Percentiles rank a stretch among this genome's conserved stretches.
Conservation (phyloP, 129 eudicot species). For the Pittosporum tobira region DNA sequence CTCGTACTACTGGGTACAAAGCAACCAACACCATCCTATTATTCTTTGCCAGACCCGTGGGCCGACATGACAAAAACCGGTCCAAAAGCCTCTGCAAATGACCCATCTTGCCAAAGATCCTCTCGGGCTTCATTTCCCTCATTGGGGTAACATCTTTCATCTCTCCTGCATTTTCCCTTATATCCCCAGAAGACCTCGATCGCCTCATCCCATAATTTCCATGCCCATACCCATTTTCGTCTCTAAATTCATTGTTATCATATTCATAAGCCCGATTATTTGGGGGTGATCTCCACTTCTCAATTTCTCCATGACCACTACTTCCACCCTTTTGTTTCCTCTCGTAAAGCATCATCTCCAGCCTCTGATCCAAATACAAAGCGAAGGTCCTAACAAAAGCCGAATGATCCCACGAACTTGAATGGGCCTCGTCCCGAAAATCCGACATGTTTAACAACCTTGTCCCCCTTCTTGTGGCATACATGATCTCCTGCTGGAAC, state of each 20-base stretch:
- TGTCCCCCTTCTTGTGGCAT: slow-evolving; percentile 24
- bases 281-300: slow-evolving; percentile 2
- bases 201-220: slow-evolving; percentile 11
- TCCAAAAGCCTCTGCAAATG: slow-evolving; percentile 29
- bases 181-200: slow-evolving; percentile 12
- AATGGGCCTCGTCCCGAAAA: slow-evolving; percentile 30
- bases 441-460: slow-evolving; percentile 30
- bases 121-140: slow-evolving; percentile 28
- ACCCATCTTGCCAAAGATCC: slow-evolving; percentile 23
- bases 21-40: slow-evolving; percentile 23
- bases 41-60: slow-evolving; percentile 28
- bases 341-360: slow-evolving; percentile 27
- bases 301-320: slow-evolving; percentile 7
- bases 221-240: slow-evolving; percentile 1
- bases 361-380: slow-evolving; percentile 31
- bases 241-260: neutral
- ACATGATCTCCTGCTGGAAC: slow-evolving; percentile 30
- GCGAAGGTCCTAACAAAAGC: slow-evolving; percentile 36
- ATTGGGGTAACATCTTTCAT: slow-evolving; percentile 9
- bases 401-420: slow-evolving; percentile 37
- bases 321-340: slow-evolving; percentile 4
- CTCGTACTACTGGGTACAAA: slow-evolving; percentile 28
- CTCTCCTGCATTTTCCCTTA: slow-evolving; percentile 9
- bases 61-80: slow-evolving; percentile 36
- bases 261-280: slow-evolving; percentile 5